Percentiles rank a stretch among this genome's conserved stretches.
Evolutionary conservation across 1,139 yeast species (phyloP).

Genomic region (Candida neerlandica): DNA sequence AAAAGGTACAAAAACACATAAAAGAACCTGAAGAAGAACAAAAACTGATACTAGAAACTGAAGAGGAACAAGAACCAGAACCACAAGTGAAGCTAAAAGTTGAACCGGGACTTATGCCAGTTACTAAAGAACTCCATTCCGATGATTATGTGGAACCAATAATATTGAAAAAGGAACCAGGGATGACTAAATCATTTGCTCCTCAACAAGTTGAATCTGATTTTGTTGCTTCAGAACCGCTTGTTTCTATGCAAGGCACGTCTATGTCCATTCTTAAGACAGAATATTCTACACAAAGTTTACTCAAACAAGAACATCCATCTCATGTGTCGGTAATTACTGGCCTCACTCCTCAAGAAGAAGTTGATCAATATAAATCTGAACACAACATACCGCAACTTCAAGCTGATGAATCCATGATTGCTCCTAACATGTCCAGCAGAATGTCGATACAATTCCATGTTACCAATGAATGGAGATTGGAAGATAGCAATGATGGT

Average conservation of each 20-base stretch:
- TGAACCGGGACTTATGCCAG: neutral
- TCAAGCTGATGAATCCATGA: conserved; percentile 1
- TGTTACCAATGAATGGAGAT: conserved; percentile 43
- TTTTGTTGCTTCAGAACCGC: neutral
- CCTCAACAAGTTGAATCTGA: neutral
- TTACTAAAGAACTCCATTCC: no score
- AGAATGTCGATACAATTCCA: conserved; percentile 38
- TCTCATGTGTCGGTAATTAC: conserved; percentile 11
- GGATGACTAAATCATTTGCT: neutral
- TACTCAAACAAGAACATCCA: conserved; percentile 6
- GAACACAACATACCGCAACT: neutral
- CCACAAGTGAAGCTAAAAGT: neutral
- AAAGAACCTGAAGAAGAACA: conserved; percentile 4
- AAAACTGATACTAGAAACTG: no score
- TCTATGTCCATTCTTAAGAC: neutral
- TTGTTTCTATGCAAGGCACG: neutral
- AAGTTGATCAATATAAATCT: conserved; percentile 10
- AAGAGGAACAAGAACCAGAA: conserved; percentile 2
- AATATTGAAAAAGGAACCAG: neutral
- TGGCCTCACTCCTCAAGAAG: conserved; percentile 18
- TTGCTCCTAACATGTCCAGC: conserved; percentile 19
- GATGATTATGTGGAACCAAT: neutral
- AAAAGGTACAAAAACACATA: neutral
- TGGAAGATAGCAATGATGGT: conserved; percentile 47
- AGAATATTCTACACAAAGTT: neutral